A percentile compares a stretch with the other conserved stretches of the same genome.
phyloP scores from a whole-genome alignment of 352 stramenopile genomes.

The Phytophthora rubi region DNA sequence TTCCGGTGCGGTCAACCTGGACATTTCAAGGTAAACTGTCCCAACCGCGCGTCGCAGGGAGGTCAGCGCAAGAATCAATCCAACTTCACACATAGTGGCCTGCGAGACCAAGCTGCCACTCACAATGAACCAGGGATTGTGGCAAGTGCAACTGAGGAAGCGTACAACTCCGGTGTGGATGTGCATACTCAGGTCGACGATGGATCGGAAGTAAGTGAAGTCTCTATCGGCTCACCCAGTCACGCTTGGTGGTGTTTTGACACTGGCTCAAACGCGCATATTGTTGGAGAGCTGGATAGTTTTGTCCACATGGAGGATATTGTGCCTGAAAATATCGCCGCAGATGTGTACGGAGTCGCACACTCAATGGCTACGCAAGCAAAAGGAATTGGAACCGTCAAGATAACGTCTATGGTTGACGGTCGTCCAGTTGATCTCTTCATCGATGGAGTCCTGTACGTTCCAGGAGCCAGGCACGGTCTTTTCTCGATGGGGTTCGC shows the following conservation, averaged over 20 bases:
- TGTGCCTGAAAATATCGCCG: background rate
- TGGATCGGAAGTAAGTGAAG: too few relatives aligned
- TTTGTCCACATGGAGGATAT: slow-evolving; percentile 13
- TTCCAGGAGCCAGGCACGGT: background rate
- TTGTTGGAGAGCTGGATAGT: background rate
- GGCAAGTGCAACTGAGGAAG: background rate
- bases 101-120: too few relatives aligned
- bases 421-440: background rate
- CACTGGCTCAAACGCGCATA: slow-evolving; percentile 11
- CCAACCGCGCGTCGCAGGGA: too few relatives aligned
- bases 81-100: too few relatives aligned
- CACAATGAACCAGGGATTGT: too few relatives aligned
- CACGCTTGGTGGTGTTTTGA: slow-evolving; percentile 5
- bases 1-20: too few relatives aligned
- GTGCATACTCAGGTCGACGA: too few relatives aligned
- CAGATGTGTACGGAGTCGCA: slow-evolving; percentile 5
- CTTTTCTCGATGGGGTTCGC: slow-evolving; percentile 9
- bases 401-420: background rate
- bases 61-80: too few relatives aligned
- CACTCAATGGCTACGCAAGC: background rate
- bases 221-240: background rate
- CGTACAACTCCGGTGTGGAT: background rate
- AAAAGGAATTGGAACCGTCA: slow-evolving; percentile 1
- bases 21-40: too few relatives aligned
- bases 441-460: slow-evolving; percentile 6